Evolutionary conservation across 23 red algal genomes (phyloP), one percentile per base, ranked within the genome.

Genomic region (Gracilaria vermiculophylla): DNA sequence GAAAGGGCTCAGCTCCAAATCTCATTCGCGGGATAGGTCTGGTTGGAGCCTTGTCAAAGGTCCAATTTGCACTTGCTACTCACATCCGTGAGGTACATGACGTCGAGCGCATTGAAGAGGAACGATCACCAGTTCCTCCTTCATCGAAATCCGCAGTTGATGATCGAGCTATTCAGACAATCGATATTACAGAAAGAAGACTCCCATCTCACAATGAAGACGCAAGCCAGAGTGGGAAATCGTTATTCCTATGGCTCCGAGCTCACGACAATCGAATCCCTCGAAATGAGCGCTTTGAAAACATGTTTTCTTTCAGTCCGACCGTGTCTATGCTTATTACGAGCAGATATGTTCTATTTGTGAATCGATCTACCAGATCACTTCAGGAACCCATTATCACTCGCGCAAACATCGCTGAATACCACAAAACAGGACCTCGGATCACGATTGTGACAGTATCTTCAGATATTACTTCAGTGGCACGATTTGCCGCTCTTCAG

Each of bases 291-390:
- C 64, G 64, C 16, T 70, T 70, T 42, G 64, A 70, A 16, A 39
- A 70, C 15, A 42, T 5, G 1, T 70, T 70, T 35, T 70, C 64
- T 1, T 70, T 70, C 64, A 70, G 64, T 43, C 64, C 33, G 13
- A 3, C 64, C 15, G 64, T 70, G 33, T 42, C 64, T 27, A 70
- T 70, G 64, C 64, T 70, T 1, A 43, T 42, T 15, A 70, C 64
- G 64, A 70, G 64, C 37, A 16, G 64, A 41, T 70, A 10, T 43
- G 19, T 70, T 43, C 64, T 70, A n/a, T 70, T 70, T 70, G 64
- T 70, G n/a, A 70, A 70, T 14, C 33, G 64, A 42, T 39, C 35
- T 14, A 70, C 29, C 3, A 70, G 64, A 70, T 16, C 64, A 23
- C 8, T 70, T 41, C 64, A 70, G 28, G 64, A 70, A 16, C 64